Evolutionary conservation across 1,284 basidiomycete genomes (phyloP).

Genomic region (Phaffia rhodozyma): DNA sequence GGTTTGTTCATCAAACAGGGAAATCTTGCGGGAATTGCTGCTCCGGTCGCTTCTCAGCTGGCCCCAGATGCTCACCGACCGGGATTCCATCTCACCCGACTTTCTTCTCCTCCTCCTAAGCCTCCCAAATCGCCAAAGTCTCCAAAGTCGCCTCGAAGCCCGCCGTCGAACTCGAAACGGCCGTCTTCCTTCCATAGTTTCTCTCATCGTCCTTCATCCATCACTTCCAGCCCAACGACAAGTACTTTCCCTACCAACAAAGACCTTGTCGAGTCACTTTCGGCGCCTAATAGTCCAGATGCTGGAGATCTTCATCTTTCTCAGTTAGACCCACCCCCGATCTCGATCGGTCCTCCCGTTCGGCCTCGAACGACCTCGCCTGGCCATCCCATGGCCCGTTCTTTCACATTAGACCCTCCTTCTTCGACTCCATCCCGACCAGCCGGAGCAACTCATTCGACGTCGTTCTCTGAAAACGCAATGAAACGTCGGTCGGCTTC

Average conservation of each 20-base stretch:
- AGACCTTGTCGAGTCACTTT: not conserved
- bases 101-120: not conserved
- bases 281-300: not conserved
- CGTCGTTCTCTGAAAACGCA: slow-evolving; percentile 23
- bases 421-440: not conserved
- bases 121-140: slow-evolving; percentile 19
- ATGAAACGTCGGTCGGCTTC: slow-evolving; percentile 26
- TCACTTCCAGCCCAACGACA: not conserved
- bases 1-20: slow-evolving; percentile 2
- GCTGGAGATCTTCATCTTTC: not conserved
- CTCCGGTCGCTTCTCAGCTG: slow-evolving; percentile 41
- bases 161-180: too few species aligned
- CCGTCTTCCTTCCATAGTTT: not conserved
- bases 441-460: not conserved
- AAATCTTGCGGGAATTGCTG: slow-evolving; percentile 34
- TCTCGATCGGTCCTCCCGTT: not conserved
- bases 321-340: slow-evolving; percentile 3
- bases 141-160: slow-evolving; percentile 14
- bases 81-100: slow-evolving; percentile 32
- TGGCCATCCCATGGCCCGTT: not conserved
- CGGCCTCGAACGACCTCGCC: not conserved
- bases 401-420: not conserved
- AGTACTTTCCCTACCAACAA: not conserved
- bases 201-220: slow-evolving; percentile 3
- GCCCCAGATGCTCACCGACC: slow-evolving; percentile 31